Conservation (phyloP, 2,329 filamentous ascomycete genomes). For the Aspergillus ruber region DNA sequence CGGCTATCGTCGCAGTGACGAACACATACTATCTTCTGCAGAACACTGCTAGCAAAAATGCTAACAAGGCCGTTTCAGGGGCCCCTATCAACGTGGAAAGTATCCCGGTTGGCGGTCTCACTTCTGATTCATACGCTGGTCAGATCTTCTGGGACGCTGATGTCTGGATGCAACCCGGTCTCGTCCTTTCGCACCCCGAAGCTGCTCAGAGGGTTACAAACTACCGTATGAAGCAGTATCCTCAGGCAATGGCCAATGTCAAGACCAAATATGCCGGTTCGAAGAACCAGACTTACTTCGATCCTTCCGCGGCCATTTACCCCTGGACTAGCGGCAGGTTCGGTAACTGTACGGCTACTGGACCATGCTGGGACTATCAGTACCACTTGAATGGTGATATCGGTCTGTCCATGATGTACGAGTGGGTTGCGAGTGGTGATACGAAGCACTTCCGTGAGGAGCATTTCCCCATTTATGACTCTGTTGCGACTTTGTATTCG, state of each 20-base stretch:
- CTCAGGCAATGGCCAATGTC: constrained; percentile 56
- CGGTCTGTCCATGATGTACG: constrained; percentile 55
- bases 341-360: constrained; percentile 62
- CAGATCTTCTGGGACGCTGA: constrained; percentile 62
- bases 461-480: constrained; percentile 59
- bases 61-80: constrained; percentile 44
- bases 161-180: constrained; percentile 62
- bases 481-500: constrained; percentile 55
- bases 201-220: constrained; percentile 58
- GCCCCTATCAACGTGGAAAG: constrained; percentile 54
- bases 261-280: constrained; percentile 51
- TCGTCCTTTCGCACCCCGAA: constrained; percentile 58
- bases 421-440: constrained; percentile 56
- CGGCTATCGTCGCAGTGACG: constrained; percentile 42
- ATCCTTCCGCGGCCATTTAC: constrained; percentile 54
- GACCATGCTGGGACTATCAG: constrained; percentile 63
- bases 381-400: constrained; percentile 69
- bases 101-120: constrained; percentile 62
- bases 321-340: constrained; percentile 63
- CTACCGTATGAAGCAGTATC: constrained; percentile 54
- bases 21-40: constrained; percentile 45
- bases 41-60: constrained; percentile 49
- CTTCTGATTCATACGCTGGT: constrained; percentile 62
- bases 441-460: constrained; percentile 48
- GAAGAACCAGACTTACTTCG: constrained; percentile 54